phyloP scores from a whole-genome alignment of 352 stramenopile species.

The Pythium chondricola region DNA sequence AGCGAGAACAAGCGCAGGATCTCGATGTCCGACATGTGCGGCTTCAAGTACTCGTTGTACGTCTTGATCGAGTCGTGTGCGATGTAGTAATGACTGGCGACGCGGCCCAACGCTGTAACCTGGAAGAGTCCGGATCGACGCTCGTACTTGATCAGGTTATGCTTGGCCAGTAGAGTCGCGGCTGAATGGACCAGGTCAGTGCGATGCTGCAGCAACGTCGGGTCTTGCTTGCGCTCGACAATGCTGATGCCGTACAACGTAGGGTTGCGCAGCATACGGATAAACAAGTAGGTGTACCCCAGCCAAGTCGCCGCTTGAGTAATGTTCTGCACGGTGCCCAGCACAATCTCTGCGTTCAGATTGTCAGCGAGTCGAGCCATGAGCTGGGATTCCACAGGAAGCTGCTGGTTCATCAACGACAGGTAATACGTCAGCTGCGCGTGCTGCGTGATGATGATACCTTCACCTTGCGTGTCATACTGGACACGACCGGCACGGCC shows the following conservation, averaged over 20 bases:
- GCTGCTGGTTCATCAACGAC: slow-evolving; percentile 98
- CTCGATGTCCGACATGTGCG: slow-evolving; percentile 99
- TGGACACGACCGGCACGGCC: slow-evolving; percentile 97
- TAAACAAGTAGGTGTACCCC: slow-evolving; percentile 99
- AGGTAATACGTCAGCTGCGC: slow-evolving; percentile 99
- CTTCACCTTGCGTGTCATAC: slow-evolving; percentile 97
- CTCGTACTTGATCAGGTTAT: slow-evolving; percentile 98
- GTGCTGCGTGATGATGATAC: slow-evolving; percentile 99
- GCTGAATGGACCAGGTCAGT: slow-evolving; percentile 97
- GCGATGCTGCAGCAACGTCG: slow-evolving; percentile 91
- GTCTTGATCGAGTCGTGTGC: slow-evolving; percentile 96
- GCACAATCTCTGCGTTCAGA: slow-evolving; percentile 98
- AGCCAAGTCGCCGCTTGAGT: slow-evolving; percentile 96
- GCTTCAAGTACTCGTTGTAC: slow-evolving; percentile 98
- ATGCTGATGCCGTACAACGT: slow-evolving; percentile 93
- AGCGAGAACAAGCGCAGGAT: slow-evolving; percentile 98
- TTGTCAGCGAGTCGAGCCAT: slow-evolving; percentile 96
- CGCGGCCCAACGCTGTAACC: slow-evolving; percentile 94
- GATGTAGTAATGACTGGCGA: slow-evolving; percentile 99
- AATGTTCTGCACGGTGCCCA: slow-evolving; percentile 95
- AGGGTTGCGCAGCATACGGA: slow-evolving; percentile 98
- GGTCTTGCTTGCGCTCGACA: slow-evolving; percentile 86
- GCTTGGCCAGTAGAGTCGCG: slow-evolving; percentile 93
- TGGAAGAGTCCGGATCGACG: slow-evolving; percentile 93
- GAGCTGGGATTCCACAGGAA: slow-evolving; percentile 99